Percentiles rank a stretch among this genome's conserved stretches.
Evolutionary conservation across 306 rosid genomes (phyloP).

Genomic region (Prinsepia uniflora): DNA sequence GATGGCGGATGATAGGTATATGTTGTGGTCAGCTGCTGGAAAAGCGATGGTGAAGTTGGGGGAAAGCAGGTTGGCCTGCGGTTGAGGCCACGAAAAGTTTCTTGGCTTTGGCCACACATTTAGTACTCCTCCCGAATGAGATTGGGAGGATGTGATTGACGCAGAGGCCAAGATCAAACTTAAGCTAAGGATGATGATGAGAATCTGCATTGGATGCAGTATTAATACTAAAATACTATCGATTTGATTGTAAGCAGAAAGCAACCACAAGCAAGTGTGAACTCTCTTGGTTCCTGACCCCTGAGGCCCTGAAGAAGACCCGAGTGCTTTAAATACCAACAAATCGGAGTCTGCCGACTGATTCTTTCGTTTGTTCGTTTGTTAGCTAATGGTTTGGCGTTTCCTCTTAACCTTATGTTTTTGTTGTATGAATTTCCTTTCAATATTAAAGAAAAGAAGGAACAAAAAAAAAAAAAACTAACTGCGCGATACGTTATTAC

Average conservation of each 20-base stretch:
- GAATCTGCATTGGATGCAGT: not conserved
- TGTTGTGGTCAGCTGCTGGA: conserved; percentile 21
- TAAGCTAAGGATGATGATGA: not conserved
- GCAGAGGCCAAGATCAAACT: conserved; percentile 3
- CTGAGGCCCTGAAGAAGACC: not conserved
- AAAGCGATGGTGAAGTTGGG: conserved; percentile 53
- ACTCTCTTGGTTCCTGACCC: not conserved
- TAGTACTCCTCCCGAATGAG: conserved; percentile 14
- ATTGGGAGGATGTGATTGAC: not conserved
- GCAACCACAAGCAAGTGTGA: too few species aligned
- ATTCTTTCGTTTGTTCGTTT: not conserved
- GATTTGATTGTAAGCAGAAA: too few species aligned
- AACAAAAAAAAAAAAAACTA: too few species aligned
- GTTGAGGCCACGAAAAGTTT: conserved; percentile 56
- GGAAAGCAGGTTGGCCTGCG: conserved; percentile 47
- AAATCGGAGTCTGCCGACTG: not conserved
- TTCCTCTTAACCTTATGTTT: not conserved
- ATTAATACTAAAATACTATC: not conserved
- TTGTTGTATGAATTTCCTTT: not conserved
- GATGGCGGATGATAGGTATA: conserved; percentile 51
- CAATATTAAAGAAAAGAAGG: too few species aligned
- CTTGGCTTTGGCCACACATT: conserved; percentile 79
- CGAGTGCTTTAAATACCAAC: not conserved
- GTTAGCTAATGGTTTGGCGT: not conserved
- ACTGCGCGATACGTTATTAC: too few species aligned